Conservation (phyloP, 257 asterid species). For the Solanum microdontum region DNA sequence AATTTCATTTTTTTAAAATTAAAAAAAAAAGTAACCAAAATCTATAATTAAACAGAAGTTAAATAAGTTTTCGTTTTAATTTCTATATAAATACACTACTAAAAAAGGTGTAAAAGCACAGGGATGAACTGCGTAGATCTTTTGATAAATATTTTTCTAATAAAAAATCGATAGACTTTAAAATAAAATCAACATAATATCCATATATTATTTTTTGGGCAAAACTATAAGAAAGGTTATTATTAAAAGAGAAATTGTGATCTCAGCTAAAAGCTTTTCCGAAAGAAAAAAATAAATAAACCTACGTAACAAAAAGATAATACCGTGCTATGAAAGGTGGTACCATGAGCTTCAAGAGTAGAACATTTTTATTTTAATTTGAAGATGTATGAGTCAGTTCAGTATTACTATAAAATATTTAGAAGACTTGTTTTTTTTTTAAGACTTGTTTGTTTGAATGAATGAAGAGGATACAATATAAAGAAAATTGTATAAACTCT, state of each 20-base stretch:
- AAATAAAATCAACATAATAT: neutral
- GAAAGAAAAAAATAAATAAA: neutral
- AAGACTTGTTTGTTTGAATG: neutral
- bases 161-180: too few relatives aligned
- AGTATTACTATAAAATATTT: neutral
- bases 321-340: neutral
- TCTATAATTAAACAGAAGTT: neutral
- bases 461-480: neutral
- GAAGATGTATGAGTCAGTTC: neutral
- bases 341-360: neutral
- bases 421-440: neutral
- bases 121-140: neutral
- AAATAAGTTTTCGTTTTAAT: neutral
- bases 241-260: neutral
- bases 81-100: neutral
- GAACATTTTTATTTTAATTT: too few relatives aligned
- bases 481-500: neutral
- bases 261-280: neutral
- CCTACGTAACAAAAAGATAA: neutral
- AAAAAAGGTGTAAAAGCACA: neutral
- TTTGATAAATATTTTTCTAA: neutral
- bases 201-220: neutral
- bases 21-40: neutral
- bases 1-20: neutral
- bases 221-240: neutral